phyloP scores from a whole-genome alignment of 306 rosid species.

The Quercus dentata region DNA sequence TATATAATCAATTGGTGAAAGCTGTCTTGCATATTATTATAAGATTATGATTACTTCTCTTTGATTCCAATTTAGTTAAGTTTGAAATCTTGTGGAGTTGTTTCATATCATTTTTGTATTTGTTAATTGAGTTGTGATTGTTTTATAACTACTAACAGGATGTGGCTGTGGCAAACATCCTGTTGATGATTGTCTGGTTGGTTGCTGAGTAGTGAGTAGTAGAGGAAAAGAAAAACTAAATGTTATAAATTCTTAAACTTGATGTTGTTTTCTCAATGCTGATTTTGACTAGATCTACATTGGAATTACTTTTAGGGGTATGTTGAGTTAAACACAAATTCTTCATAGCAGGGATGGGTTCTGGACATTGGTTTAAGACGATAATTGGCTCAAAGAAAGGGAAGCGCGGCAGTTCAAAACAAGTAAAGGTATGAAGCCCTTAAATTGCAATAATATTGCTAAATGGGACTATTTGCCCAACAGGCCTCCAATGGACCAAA shows the following conservation, averaged over 20 bases:
- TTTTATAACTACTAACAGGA: background rate
- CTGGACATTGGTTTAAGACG: constrained; percentile 88
- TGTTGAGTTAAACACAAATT: constrained; percentile 32
- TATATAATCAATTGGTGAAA: too few species aligned
- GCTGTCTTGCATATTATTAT: too few species aligned
- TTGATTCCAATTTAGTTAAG: too few species aligned
- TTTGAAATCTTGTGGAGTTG: too few species aligned
- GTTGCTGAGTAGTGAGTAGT: background rate
- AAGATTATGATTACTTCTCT: too few species aligned
- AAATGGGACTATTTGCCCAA: background rate
- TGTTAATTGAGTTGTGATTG: background rate
- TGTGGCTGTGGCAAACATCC: background rate
- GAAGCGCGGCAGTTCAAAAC: constrained; percentile 58
- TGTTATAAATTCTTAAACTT: constrained; percentile 1
- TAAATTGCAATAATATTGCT: background rate
- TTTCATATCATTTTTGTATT: too few species aligned
- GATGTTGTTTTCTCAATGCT: constrained; percentile 16
- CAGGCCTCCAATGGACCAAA: too few species aligned
- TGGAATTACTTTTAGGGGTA: constrained; percentile 38
- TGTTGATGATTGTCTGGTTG: constrained; percentile 2
- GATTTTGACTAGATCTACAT: constrained; percentile 19
- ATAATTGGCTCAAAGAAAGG: constrained; percentile 60
- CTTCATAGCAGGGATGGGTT: constrained; percentile 56
- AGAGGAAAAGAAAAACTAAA: background rate
- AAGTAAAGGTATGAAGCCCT: constrained; percentile 53